Evolutionary conservation across 805 yeast genomes (phyloP).

Genomic region (Helenozyma rhizophorensis): DNA sequence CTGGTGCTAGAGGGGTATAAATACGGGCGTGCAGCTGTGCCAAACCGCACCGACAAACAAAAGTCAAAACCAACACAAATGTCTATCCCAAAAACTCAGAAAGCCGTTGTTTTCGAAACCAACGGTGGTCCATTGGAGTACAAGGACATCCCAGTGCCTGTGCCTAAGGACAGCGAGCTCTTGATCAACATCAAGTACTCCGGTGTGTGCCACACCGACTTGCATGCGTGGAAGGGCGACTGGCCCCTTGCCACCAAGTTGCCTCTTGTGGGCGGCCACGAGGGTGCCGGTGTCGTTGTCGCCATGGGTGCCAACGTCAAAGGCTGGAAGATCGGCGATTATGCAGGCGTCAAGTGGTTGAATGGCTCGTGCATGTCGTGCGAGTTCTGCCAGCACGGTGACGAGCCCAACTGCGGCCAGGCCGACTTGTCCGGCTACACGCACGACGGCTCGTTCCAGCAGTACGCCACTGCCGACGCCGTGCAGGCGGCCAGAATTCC

Average conservation of each 20-base stretch:
- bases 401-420: conserved; percentile 53
- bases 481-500: conserved; percentile 61
- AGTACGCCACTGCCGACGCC: conserved; percentile 63
- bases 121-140: conserved; percentile 40
- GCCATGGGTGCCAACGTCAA: conserved; percentile 38
- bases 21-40: too few species aligned
- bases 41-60: too few species aligned
- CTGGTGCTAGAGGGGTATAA: too few species aligned
- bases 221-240: conserved; percentile 47
- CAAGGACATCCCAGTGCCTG: conserved; percentile 39
- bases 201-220: conserved; percentile 45
- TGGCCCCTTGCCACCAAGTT: conserved; percentile 43
- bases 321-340: conserved; percentile 42
- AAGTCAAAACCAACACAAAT: too few species aligned
- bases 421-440: conserved; percentile 74
- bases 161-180: conserved; percentile 37
- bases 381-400: conserved; percentile 38
- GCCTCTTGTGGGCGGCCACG: conserved; percentile 46
- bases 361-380: conserved; percentile 41
- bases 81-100: conserved; percentile 37
- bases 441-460: conserved; percentile 67
- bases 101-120: conserved; percentile 40
- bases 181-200: conserved; percentile 43
- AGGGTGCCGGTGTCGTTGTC: conserved; percentile 46
- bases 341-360: conserved; percentile 44